Conservation (phyloP, 345 rosid genomes). For the Trapa incisa region DNA sequence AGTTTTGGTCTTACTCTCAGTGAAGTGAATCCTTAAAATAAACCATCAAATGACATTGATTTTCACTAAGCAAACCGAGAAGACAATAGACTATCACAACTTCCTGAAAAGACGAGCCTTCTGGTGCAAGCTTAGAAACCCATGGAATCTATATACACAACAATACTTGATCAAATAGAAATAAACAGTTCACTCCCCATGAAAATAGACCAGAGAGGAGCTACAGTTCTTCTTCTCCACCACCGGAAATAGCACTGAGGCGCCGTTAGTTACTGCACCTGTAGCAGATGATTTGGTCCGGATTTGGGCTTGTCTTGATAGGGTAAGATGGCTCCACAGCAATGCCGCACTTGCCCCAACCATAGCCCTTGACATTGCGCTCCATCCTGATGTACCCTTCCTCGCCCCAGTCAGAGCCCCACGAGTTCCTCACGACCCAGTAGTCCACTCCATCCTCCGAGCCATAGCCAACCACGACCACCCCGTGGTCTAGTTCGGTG, state of each 20-base stretch:
- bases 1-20: neutral
- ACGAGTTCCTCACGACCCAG: constrained; percentile 80
- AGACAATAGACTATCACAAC: neutral
- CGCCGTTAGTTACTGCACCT: neutral
- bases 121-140: neutral
- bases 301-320: constrained; percentile 35
- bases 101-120: neutral
- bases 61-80: neutral
- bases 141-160: neutral
- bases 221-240: neutral
- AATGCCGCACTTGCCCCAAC: constrained; percentile 45
- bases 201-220: neutral
- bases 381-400: constrained; percentile 44
- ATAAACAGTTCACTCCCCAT: neutral
- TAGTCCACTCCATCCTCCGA: constrained; percentile 59
- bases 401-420: constrained; percentile 67
- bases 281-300: constrained; percentile 1
- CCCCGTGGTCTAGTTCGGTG: constrained; percentile 58
- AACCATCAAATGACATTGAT: neutral
- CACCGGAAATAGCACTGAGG: neutral
- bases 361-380: constrained; percentile 17
- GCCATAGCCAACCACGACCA: constrained; percentile 73
- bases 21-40: neutral
- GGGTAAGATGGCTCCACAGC: constrained; percentile 51
- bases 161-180: neutral